Evolutionary conservation across 345 rosid genomes (phyloP), one percentile per base, ranked within the genome.

Genomic region (Murraya koenigii): DNA sequence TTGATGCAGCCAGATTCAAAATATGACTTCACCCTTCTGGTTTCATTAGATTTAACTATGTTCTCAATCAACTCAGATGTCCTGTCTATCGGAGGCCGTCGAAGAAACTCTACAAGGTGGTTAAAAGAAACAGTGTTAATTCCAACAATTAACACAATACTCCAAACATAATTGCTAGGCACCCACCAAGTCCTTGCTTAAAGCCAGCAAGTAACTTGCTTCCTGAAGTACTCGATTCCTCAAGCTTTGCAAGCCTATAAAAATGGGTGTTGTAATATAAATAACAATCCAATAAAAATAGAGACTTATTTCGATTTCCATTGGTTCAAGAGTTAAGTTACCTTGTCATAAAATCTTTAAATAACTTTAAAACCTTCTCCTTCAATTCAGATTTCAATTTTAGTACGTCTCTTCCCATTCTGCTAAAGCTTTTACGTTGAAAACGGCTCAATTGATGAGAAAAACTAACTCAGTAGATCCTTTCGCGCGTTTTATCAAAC

Each of bases 171-270:
- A 26, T 2, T 44, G 49, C 8, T 64, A 72, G 78, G 11, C 52
- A 81, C 86, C 17, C 75, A 88, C 95, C 83, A 30, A 93, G 88
- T 65, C 85, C 88, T 78, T 86, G 90, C 52, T 89, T 92, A 85
- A 83, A 88, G 73, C 84, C 84, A 26, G n/a, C 26, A 80, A 93
- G 91, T 28, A 83, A 85, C 76, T 54, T 82, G 79, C 82, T 74
- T 69, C 89, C 93, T 26, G 65, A 75, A 79, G 72, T 69, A 26
- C 75, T 89, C 70, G 88, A 80, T 74, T 91, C 92, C 80, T 93
- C 95, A 77, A 90, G 89, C 72, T 89, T 80, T 60, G 94, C 63
- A 41, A 87, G 80, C 84, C 95, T 93, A 65, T 56, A 78, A 61
- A 69, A 36, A 15, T 32, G 25, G 23, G 25, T n/a, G 38, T 5